Conservation (phyloP, 495 filamentous ascomycete genomes). For the Penicillium desertorum region DNA sequence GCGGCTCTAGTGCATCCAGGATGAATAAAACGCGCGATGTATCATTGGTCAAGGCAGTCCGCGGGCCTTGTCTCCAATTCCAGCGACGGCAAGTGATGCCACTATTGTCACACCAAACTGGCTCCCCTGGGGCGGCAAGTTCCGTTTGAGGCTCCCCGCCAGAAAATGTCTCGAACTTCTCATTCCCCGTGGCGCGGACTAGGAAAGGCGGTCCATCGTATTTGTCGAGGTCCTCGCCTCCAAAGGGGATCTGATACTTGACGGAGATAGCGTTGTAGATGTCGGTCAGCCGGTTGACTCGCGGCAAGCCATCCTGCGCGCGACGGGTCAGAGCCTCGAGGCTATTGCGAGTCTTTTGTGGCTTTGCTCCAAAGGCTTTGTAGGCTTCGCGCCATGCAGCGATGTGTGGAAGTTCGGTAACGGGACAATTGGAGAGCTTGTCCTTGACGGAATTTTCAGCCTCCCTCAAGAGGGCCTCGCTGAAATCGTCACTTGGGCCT, state of each 20-base stretch:
- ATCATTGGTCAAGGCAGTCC: slow-evolving; percentile 31
- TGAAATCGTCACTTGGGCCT: slow-evolving; percentile 19
- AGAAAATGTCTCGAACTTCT: slow-evolving; percentile 27
- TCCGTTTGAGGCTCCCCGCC: slow-evolving; percentile 25
- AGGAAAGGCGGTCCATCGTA: slow-evolving; percentile 33
- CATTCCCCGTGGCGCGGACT: slow-evolving; percentile 30
- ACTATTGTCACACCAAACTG: slow-evolving; percentile 34
- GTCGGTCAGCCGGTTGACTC: slow-evolving; percentile 37
- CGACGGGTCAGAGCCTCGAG: slow-evolving; percentile 35
- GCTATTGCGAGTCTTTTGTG: slow-evolving; percentile 29
- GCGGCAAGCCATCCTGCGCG: slow-evolving; percentile 29
- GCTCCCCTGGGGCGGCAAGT: slow-evolving; percentile 24
- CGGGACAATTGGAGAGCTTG: slow-evolving; percentile 5
- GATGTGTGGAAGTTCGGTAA: slow-evolving; percentile 27
- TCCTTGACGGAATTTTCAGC: slow-evolving; percentile 18
- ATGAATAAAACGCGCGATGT: slow-evolving; percentile 32
- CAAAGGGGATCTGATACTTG: slow-evolving; percentile 36
- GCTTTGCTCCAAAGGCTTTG: slow-evolving; percentile 27
- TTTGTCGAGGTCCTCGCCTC: slow-evolving; percentile 37
- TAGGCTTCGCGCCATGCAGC: slow-evolving; percentile 28
- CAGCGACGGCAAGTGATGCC: slow-evolving; percentile 35
- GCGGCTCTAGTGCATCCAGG: slow-evolving; percentile 24
- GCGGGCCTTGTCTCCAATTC: slow-evolving; percentile 35
- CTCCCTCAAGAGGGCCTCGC: slow-evolving; percentile 18
- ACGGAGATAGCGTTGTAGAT: slow-evolving; percentile 40